Conservation (phyloP, 2,329 filamentous ascomycete species). For the Fusarium foetens region DNA sequence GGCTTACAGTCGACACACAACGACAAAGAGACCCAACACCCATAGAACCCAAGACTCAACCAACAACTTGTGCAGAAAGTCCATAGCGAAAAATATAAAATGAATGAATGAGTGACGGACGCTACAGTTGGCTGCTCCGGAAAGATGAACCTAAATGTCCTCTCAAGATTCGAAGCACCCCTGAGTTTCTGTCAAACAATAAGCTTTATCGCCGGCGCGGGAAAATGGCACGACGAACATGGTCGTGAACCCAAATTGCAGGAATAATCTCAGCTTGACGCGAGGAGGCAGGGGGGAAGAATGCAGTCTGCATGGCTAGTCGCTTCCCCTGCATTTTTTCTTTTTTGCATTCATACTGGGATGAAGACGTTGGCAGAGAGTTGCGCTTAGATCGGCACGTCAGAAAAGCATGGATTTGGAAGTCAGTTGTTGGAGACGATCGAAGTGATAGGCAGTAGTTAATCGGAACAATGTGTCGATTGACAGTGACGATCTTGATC, state of each 20-base stretch:
- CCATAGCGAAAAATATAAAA: slow-evolving; percentile 32
- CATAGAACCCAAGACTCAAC: slow-evolving; percentile 49
- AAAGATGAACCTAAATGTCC: not conserved
- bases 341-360: not conserved
- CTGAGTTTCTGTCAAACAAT: not conserved
- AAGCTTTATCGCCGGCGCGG: not conserved
- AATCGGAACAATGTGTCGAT: not conserved
- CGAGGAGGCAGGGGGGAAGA: not conserved
- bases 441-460: not conserved
- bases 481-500: not conserved
- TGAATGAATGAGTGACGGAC: not conserved
- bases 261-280: not conserved
- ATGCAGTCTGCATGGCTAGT: not conserved
- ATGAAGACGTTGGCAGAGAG: not conserved
- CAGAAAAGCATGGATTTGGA: not conserved
- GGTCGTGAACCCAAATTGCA: not conserved
- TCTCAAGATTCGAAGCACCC: not conserved
- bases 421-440: not conserved
- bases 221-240: not conserved
- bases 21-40: slow-evolving; percentile 41
- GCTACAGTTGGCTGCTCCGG: not conserved
- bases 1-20: slow-evolving; percentile 41
- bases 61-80: slow-evolving; percentile 39
- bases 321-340: not conserved
- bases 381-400: slow-evolving; percentile 11